Percentiles rank a stretch among this genome's conserved stretches.
Evolutionary conservation across 352 stramenopile species (phyloP).

Genomic region (Globisporangium recalcitrans): DNA sequence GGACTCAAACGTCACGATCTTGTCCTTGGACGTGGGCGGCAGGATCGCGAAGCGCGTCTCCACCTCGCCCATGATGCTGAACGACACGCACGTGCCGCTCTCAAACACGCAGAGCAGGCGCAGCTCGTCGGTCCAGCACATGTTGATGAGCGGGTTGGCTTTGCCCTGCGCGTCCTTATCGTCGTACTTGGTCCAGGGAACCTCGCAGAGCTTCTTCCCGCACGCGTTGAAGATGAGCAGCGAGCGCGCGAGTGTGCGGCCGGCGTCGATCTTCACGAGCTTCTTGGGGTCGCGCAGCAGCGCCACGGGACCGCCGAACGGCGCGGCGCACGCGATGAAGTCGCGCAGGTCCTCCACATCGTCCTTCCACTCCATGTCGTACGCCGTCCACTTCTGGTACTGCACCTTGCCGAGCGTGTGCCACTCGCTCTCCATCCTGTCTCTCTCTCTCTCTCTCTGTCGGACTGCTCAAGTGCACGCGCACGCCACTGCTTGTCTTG

Average conservation of each 20-base stretch:
- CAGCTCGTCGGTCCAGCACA: constrained; percentile 82
- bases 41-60: constrained; percentile 72
- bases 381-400: constrained; percentile 82
- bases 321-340: constrained; percentile 50
- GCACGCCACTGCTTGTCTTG: background rate
- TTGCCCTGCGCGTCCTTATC: constrained; percentile 38
- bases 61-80: constrained; percentile 63
- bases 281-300: constrained; percentile 74
- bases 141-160: constrained; percentile 55
- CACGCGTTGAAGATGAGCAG: constrained; percentile 77
- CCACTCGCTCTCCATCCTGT: constrained; percentile 69
- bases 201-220: constrained; percentile 47
- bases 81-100: constrained; percentile 62
- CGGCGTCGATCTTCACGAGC: constrained; percentile 58
- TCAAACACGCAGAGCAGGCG: constrained; percentile 77
- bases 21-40: constrained; percentile 56
- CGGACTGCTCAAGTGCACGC: background rate
- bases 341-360: constrained; percentile 62
- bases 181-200: constrained; percentile 67
- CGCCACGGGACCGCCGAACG: constrained; percentile 66
- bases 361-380: constrained; percentile 59
- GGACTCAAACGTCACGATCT: constrained; percentile 69
- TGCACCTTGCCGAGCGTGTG: constrained; percentile 82
- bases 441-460: background rate
- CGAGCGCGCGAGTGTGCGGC: constrained; percentile 40